Base-by-base conservation (phyloP, 441 rosid species). In the Gossypium gossypioides region DNA sequence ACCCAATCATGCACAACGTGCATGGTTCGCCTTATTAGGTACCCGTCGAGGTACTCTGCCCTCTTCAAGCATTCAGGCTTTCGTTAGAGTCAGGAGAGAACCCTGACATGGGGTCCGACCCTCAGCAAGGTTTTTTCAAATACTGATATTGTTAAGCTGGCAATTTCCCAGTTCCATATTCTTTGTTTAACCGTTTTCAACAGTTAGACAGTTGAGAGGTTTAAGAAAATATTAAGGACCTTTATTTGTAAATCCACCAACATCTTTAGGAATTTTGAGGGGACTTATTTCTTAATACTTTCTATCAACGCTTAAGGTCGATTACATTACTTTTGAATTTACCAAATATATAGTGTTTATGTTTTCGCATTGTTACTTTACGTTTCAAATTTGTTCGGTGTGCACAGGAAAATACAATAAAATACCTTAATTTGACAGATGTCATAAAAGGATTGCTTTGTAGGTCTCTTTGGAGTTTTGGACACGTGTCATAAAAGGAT, bases 371-470 rank as follows among this genome's bases (percentile, higher is more conserved):
- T n/a, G 58, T 18, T 6, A 18, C 24, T 52, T 2, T 18, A 18
- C 1, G 9, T 21, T 56, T 25, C 60, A 56, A 56, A 56, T 2
- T 56, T 55, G 60, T 6, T 29, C 29, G 2, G 48, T 19, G 6
- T 55, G 7, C 22, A 16, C 57, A 7, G 34, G 3, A 55, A 55
- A 52, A 52, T 18, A 10, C 13, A 42, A 42, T 2, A 42, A 42
- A 42, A 10, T 42, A 42, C 13, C 12, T 42, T 42, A 89, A 88
- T 76, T 32, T 32, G 37, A 32, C 37, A 32, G 37, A 32, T 32
- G 37, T 32, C 6, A 32, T 32, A 32, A 5, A 32, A 32, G 29
- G 4, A 25, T 25, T 25, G 29, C 29, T 25, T 25, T 25, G 27
- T 25, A 0, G 0, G 27, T 25, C 4, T 3, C 27, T 25, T 2